Evolutionary conservation across 371 early-diverging fungal genomes (phyloP).

Genomic region (Lichtheimia ramosa): DNA sequence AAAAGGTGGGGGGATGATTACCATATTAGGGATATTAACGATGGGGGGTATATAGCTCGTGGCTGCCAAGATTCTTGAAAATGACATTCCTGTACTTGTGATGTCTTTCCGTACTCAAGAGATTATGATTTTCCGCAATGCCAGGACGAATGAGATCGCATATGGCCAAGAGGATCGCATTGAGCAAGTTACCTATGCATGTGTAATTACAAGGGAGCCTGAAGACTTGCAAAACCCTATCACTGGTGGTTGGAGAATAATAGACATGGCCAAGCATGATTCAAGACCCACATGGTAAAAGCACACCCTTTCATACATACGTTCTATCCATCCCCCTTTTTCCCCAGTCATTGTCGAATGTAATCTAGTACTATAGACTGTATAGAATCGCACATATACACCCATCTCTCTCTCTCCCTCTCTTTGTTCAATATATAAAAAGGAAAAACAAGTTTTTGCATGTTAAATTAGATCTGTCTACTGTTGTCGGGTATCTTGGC

Average conservation of each 20-base stretch:
- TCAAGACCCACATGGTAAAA: constrained; percentile 67
- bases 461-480: neutral
- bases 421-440: constrained; percentile 4
- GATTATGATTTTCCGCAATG: constrained; percentile 90
- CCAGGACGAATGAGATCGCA: constrained; percentile 78
- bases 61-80: constrained; percentile 87
- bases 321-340: too few relatives aligned
- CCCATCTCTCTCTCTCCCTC: constrained; percentile 1
- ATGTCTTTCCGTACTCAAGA: constrained; percentile 94
- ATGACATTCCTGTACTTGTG: constrained; percentile 87
- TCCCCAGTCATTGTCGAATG: too few relatives aligned
- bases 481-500: too few relatives aligned
- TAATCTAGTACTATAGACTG: constrained; percentile 6
- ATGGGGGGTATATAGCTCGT: constrained; percentile 40
- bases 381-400: constrained; percentile 8
- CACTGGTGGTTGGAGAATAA: constrained; percentile 91
- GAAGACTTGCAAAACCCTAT: constrained; percentile 85
- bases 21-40: neutral
- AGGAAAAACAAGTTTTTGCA: neutral
- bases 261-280: constrained; percentile 85
- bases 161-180: constrained; percentile 91
- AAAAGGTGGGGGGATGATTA: neutral
- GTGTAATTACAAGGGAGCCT: constrained; percentile 86
- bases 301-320: too few relatives aligned
- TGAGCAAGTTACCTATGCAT: constrained; percentile 82